Evolutionary conservation across 345 rosid genomes (phyloP), one percentile per base, ranked within the genome.

Genomic region (Rhizophora mangle): DNA sequence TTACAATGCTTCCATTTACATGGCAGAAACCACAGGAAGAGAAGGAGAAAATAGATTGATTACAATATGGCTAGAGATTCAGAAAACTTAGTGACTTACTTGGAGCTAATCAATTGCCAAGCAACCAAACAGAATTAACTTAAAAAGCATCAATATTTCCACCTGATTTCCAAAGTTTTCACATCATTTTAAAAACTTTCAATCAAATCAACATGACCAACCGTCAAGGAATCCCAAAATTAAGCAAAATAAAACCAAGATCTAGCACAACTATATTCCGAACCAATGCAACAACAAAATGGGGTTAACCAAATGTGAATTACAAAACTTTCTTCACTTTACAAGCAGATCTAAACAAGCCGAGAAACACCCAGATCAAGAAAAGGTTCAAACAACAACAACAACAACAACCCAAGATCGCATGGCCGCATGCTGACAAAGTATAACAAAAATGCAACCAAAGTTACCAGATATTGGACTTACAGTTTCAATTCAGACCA

Each of bases 231-330:
- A 3, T 57, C 51, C 16, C 64, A 57, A 22, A 64, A 21, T 27
- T 47, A 0, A 55, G 47, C 49, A 39, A 3, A 19, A 57, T 8
- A 22, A 65, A 27, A 65, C 18, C 10, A 67, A 61, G 76, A 73
- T 67, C 67, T 18, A 13, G 43, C 15, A 7, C n/a, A 20, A 58
- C 19, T 19, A 57, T 64, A 53, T 71, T 65, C 65, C 53, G 69
- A 75, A 75, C 70, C 53, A 68, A 73, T 10, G 34, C 13, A 57
- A 63, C 60, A 59, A 46, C 66, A 65, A 43, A 73, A n/a, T 74
- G 16, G 37, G 9, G 30, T 29, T 24, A 56, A 46, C 2, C 68
- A 67, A 71, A 62, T 59, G 51, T 8, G 29, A 29, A 60, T 13
- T 53, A 7, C 56, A 49, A 43, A 13, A 13, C 27, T 6, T 30